These are phyloP conservation scores for Zea luxurians DNA, from an alignment of 176 grass and related monocot species.

Conservation along the genomic window DNA sequence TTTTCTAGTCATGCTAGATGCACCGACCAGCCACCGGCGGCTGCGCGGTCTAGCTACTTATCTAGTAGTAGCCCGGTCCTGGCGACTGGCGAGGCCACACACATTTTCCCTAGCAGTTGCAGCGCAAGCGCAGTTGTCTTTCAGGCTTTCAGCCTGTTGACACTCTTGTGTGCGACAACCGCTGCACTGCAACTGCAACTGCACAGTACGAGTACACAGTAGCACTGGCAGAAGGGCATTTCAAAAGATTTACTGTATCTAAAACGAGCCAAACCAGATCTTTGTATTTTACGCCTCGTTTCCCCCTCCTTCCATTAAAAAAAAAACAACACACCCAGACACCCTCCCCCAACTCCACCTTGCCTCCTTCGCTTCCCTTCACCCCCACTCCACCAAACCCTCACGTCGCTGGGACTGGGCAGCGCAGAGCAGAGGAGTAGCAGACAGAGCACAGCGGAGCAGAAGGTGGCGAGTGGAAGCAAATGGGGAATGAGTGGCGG, in stretches of 20 bases:
- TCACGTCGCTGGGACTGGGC: neutral
- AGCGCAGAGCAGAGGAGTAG: slow-evolving; percentile 20
- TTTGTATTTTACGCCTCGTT: slow-evolving; percentile 39
- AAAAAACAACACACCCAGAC: neutral
- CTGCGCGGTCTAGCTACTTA: no score
- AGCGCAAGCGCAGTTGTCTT: neutral
- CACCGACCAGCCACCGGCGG: no score
- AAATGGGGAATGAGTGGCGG: slow-evolving; percentile 44
- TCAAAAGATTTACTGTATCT: slow-evolving; percentile 16
- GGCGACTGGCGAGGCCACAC: no score
- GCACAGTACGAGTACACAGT: neutral
- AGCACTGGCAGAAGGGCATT: slow-evolving; percentile 15
- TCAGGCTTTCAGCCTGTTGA: neutral
- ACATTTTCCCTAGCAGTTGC: no score
- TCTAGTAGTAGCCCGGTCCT: no score
- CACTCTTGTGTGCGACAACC: slow-evolving; percentile 17
- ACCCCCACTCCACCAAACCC: slow-evolving; percentile 56
- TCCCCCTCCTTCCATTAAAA: neutral
- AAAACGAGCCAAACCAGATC: slow-evolving; percentile 51
- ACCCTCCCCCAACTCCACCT: slow-evolving; percentile 30
- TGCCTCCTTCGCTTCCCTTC: slow-evolving; percentile 37
- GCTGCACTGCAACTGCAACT: slow-evolving; percentile 14
- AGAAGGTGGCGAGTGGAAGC: slow-evolving; percentile 39
- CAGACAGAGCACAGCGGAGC: slow-evolving; percentile 28
- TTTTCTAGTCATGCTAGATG: slow-evolving; percentile 18